Percentiles rank a stretch among this genome's conserved stretches.
phyloP scores from a whole-genome alignment of 495 filamentous ascomycete species.

The Aspergillus asperescens region DNA sequence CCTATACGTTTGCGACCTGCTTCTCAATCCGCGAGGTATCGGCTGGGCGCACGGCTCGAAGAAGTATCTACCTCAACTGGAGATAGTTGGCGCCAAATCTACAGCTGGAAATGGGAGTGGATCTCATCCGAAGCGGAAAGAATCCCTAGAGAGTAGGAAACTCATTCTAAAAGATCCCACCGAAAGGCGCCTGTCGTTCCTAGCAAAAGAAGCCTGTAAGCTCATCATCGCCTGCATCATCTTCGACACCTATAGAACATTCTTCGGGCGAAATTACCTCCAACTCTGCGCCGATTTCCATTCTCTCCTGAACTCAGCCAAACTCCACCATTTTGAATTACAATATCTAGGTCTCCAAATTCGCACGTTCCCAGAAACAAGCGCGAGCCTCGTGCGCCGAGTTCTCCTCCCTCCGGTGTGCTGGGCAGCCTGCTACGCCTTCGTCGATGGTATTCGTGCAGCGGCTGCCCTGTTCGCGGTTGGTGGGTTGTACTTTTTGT shows the following conservation, averaged over 20 bases:
- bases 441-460: conserved; percentile 18
- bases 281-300: conserved; percentile 7
- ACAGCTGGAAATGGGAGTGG: not conserved
- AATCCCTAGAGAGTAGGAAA: not conserved
- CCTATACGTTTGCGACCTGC: conserved; percentile 11
- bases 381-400: conserved; percentile 1
- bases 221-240: conserved; percentile 8
- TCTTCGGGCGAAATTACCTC: conserved; percentile 7
- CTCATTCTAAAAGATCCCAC: not conserved
- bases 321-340: not conserved
- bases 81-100: not conserved
- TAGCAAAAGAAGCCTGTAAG: not conserved
- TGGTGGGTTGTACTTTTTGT: conserved; percentile 2
- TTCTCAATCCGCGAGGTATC: conserved; percentile 17
- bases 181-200: not conserved
- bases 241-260: conserved; percentile 14
- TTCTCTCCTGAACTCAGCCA: not conserved
- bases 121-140: not conserved
- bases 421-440: conserved; percentile 17
- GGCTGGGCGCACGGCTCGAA: conserved; percentile 18
- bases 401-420: conserved; percentile 13
- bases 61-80: conserved; percentile 10
- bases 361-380: not conserved
- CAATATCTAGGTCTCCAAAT: not conserved
- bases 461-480: conserved; percentile 8